Conservation (phyloP, 768 basidiomycete genomes). For the Pulveroboletus sp. region DNA sequence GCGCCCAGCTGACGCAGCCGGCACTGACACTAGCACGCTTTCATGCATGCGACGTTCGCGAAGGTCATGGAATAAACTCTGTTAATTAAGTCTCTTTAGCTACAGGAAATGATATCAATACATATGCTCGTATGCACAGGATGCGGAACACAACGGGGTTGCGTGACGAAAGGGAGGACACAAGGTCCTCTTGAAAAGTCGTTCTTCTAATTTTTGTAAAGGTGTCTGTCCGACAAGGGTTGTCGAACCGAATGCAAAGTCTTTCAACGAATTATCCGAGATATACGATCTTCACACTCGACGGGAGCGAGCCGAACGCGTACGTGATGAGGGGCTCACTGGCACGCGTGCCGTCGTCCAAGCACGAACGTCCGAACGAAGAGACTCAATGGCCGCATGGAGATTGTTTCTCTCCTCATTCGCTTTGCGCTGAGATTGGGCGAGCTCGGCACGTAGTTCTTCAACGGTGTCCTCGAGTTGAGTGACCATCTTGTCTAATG, state of each 20-base stretch:
- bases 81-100: no score
- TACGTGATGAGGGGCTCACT: no score
- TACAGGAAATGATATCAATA: no score
- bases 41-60: no score
- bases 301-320: neutral
- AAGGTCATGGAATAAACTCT: no score
- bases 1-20: no score
- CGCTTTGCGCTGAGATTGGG: neutral
- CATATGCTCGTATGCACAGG: no score
- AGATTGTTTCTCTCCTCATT: neutral
- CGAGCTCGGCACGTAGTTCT: neutral
- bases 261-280: neutral
- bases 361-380: neutral
- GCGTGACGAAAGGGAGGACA: no score
- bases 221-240: neutral
- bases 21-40: no score
- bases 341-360: neutral
- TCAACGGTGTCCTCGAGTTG: slow-evolving; percentile 1
- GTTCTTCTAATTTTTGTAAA: no score
- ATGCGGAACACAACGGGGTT: no score
- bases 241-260: neutral
- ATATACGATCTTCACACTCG: neutral
- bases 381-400: neutral
- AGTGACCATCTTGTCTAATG: slow-evolving; percentile 2
- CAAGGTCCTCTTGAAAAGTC: no score